These are phyloP conservation scores for Neonothopanus nambi DNA, from an alignment of 1,284 basidiomycete species.

Conservation along the genomic window DNA sequence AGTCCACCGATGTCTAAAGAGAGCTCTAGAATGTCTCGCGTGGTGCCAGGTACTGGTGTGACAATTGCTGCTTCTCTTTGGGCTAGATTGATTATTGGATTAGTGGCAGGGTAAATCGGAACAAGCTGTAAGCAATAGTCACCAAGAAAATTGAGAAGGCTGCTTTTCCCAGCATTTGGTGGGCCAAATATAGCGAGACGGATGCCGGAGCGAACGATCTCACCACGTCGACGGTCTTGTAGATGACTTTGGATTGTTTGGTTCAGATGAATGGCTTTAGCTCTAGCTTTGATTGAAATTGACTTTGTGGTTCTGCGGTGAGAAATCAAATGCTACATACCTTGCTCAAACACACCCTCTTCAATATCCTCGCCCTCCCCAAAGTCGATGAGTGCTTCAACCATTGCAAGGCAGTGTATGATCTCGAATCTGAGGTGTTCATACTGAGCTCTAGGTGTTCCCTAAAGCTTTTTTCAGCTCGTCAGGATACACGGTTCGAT, in stretches of 20 bases:
- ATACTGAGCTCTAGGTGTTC: constrained; percentile 56
- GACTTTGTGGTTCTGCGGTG: not conserved
- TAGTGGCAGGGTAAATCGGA: not conserved
- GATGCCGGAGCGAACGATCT: constrained; percentile 82
- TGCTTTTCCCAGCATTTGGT: constrained; percentile 89
- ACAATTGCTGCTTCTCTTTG: constrained; percentile 89
- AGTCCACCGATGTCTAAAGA: constrained; percentile 86
- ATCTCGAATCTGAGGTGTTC: constrained; percentile 65
- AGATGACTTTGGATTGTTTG: constrained; percentile 55
- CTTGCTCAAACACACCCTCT: constrained; percentile 68
- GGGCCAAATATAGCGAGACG: constrained; percentile 86
- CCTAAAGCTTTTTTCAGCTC: constrained; percentile 40
- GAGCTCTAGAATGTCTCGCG: constrained; percentile 81
- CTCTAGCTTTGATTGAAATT: constrained; percentile 47
- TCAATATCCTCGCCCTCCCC: constrained; percentile 88
- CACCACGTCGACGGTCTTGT: constrained; percentile 71
- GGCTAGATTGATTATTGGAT: constrained; percentile 42
- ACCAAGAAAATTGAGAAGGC: constrained; percentile 81
- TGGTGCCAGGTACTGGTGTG: constrained; percentile 83
- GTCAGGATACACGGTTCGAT: not conserved
- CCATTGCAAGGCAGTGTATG: constrained; percentile 69
- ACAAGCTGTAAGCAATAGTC: constrained; percentile 22
- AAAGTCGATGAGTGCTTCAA: constrained; percentile 91
- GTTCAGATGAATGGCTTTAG: constrained; percentile 48
- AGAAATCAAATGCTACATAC: constrained; percentile 33